phyloP scores from a whole-genome alignment of 2,329 filamentous ascomycete genomes.

The Penicillium frequentans region DNA sequence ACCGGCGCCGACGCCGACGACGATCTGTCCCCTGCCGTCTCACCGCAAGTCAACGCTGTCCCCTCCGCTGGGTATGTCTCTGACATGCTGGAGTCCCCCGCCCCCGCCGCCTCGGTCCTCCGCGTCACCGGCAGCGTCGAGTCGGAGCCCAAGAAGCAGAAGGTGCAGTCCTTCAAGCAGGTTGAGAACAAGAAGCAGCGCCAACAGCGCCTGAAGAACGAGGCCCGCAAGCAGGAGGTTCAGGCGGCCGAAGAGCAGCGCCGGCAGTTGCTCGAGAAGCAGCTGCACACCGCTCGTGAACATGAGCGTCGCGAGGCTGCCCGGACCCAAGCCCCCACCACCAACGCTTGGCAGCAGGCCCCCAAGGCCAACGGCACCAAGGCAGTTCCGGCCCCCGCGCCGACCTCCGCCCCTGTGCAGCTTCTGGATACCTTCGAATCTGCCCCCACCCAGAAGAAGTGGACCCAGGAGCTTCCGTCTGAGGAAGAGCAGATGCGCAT shows the following conservation, averaged over 20 bases:
- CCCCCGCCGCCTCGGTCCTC: slow-evolving; percentile 70
- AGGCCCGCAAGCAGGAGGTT: slow-evolving; percentile 71
- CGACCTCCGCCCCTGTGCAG: slow-evolving; percentile 22
- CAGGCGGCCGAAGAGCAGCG: slow-evolving; percentile 78
- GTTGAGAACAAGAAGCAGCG: slow-evolving; percentile 92
- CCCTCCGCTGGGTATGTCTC: slow-evolving; percentile 66
- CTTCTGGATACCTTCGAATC: slow-evolving; percentile 47
- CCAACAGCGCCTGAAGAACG: slow-evolving; percentile 86
- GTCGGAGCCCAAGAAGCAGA: slow-evolving; percentile 59
- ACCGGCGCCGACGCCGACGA: slow-evolving; percentile 77
- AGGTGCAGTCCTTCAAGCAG: slow-evolving; percentile 61
- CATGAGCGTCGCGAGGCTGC: slow-evolving; percentile 76
- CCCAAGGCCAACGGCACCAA: slow-evolving; percentile 22
- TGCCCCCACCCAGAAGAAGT: slow-evolving; percentile 36
- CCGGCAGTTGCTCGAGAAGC: slow-evolving; percentile 74
- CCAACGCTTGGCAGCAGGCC: slow-evolving; percentile 54
- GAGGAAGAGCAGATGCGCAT: slow-evolving; percentile 63
- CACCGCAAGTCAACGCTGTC: slow-evolving; percentile 57
- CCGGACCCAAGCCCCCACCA: slow-evolving; percentile 47
- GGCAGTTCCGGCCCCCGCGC: slow-evolving; percentile 17
- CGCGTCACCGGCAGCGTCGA: slow-evolving; percentile 70
- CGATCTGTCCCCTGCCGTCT: slow-evolving; percentile 69
- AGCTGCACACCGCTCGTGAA: slow-evolving; percentile 77
- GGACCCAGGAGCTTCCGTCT: slow-evolving; percentile 52
- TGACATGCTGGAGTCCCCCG: slow-evolving; percentile 83